Evolutionary conservation across 768 basidiomycete species (phyloP), one percentile per base, ranked within the genome.

Genomic region (Mycena galericulata): DNA sequence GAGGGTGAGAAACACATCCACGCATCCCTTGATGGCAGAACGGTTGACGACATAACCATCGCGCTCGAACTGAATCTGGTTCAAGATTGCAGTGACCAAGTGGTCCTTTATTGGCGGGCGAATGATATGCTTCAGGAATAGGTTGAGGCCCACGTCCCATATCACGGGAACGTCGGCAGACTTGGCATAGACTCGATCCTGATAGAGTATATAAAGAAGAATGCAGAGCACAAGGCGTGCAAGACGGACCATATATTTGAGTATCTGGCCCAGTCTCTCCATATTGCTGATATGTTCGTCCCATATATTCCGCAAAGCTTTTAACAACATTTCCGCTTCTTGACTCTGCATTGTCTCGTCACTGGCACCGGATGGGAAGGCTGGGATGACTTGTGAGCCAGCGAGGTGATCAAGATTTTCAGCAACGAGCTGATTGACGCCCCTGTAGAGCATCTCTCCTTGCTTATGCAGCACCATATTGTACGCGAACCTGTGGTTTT

Each of bases 401-500:
- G 96, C 95, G 43, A 98, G 88, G 46, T 85, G 82, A 58, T 95
- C 90, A 40, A 99, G 87, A 75, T 99, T 94, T 73, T 94, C 90
- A 14, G 87, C 82, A 46, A 99, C 88, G 34, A 99, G 89, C 50
- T 86, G 80, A 63, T 85, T 90, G 47, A 97, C 89, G 6, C 96
- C 97, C 38, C 90, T 89, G 80, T 99, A 99, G 26, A 99, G 84
- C 80, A 87, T 88, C 64, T 92, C 90, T 3, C 95, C 96, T 59
- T 92, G 87, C 77, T 93, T 94, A 75, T 91, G 87, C 5, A 98
- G 87, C 6, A 98, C 96, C 88, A 99, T 90, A 76, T 96, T 96
- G 81, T 98, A 98, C 22, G 92, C 95, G 77, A 93, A 96, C 46
- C 97, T 88, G 78, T 98, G 95, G 72, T 95, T 94, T 81, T 97